These are phyloP conservation scores for Kazachstania kunashirensis DNA, from an alignment of 805 yeast species.

Conservation along the genomic window DNA sequence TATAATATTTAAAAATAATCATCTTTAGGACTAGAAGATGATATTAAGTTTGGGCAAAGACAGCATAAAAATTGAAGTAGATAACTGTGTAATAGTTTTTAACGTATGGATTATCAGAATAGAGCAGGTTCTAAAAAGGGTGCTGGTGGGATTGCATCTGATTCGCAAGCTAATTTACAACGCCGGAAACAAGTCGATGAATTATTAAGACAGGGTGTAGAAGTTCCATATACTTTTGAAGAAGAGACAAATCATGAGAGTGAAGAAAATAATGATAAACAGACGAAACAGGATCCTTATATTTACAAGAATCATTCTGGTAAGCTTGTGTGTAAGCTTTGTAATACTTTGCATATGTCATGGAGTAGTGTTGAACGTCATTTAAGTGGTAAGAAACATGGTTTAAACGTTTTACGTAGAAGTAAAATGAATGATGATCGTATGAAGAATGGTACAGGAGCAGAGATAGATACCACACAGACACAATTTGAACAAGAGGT, in stretches of 20 bases:
- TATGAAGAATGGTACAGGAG: neutral
- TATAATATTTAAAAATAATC: too few relatives aligned
- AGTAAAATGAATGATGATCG: conserved; percentile 26
- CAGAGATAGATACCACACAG: conserved; percentile 7
- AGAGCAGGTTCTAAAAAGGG: conserved; percentile 88
- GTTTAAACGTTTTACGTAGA: conserved; percentile 57
- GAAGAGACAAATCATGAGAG: conserved; percentile 35
- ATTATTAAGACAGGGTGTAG: conserved; percentile 36
- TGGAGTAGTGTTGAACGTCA: conserved; percentile 79
- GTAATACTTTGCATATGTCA: conserved; percentile 72
- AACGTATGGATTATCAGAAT: conserved; percentile 90
- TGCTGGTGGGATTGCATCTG: conserved; percentile 79
- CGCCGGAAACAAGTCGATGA: conserved; percentile 59
- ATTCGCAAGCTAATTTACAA: conserved; percentile 57
- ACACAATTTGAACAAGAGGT: conserved; percentile 19
- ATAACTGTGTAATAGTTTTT: too few relatives aligned
- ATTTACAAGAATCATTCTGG: conserved; percentile 80
- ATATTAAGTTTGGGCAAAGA: too few relatives aligned
- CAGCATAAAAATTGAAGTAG: too few relatives aligned
- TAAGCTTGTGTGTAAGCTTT: conserved; percentile 70
- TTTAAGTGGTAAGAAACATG: conserved; percentile 77
- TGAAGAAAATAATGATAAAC: conserved; percentile 33
- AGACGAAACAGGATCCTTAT: conserved; percentile 45
- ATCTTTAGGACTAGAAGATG: too few relatives aligned
- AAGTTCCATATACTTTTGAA: conserved; percentile 32